Conservation (phyloP, 495 filamentous ascomycete genomes). For the Elaphomyces granulatus region DNA sequence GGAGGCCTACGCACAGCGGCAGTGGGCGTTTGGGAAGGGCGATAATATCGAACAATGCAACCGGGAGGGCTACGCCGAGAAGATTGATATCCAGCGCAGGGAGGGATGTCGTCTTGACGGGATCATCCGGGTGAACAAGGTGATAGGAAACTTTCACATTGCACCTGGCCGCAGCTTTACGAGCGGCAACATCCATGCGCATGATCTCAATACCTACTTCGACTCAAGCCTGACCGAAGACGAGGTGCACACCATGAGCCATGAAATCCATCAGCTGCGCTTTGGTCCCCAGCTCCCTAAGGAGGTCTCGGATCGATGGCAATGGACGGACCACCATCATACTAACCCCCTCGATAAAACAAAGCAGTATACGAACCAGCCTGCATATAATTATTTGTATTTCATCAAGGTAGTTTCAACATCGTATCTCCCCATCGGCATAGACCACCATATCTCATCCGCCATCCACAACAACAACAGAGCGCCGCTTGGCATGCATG, state of each 20-base stretch:
- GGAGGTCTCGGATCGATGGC: constrained; percentile 46
- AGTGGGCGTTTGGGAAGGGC: constrained; percentile 88
- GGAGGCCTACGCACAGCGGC: constrained; percentile 75
- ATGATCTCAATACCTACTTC: constrained; percentile 90
- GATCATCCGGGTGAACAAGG: constrained; percentile 88
- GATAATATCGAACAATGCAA: constrained; percentile 91
- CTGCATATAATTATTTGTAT: constrained; percentile 95
- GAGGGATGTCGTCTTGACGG: constrained; percentile 96
- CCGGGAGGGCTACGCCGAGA: constrained; percentile 82
- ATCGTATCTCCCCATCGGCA: constrained; percentile 80
- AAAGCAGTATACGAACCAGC: constrained; percentile 60
- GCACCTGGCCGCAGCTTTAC: constrained; percentile 89
- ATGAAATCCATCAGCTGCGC: constrained; percentile 76
- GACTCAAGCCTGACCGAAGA: constrained; percentile 37
- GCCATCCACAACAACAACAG: constrained; percentile 36
- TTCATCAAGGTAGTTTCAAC: constrained; percentile 97
- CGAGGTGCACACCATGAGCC: constrained; percentile 70
- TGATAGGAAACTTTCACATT: constrained; percentile 97
- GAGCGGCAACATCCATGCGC: constrained; percentile 89
- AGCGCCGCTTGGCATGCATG: constrained; percentile 47
- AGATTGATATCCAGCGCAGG: constrained; percentile 66
- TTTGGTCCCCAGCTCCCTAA: constrained; percentile 90
- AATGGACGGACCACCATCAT: constrained; percentile 86
- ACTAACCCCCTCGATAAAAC: constrained; percentile 82
- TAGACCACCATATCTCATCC: constrained; percentile 40